phyloP scores from a whole-genome alignment of 441 rosid species.

The Arabidopsis lyrata region DNA sequence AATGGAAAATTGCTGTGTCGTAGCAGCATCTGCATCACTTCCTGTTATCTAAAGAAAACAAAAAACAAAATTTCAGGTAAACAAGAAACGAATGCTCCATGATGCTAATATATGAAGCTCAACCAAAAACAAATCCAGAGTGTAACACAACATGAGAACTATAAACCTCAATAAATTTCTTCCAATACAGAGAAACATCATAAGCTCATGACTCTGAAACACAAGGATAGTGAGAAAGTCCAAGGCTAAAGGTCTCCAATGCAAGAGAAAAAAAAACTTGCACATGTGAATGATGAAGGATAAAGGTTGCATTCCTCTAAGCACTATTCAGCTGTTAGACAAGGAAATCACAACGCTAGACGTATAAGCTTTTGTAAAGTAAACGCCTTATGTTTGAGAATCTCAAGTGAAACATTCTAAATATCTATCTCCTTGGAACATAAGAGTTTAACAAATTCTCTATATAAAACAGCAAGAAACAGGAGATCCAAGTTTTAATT shows the following conservation, averaged over 20 bases:
- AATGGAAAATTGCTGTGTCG: constrained; percentile 54
- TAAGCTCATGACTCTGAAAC: constrained; percentile 12
- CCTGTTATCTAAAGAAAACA: constrained; percentile 64
- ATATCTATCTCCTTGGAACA: no score
- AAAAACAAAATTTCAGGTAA: not conserved
- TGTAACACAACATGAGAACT: constrained; percentile 10
- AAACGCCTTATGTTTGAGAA: not conserved
- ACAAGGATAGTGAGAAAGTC: not conserved
- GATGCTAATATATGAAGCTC: not conserved
- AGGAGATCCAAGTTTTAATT: constrained; percentile 18
- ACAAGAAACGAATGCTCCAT: not conserved
- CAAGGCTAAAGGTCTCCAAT: not conserved
- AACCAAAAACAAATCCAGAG: constrained; percentile 1
- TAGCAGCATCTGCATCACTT: constrained; percentile 55
- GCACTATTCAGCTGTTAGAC: not conserved
- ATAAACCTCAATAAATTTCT: not conserved
- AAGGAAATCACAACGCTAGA: not conserved
- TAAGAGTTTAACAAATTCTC: no score
- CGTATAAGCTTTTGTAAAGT: not conserved
- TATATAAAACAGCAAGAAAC: constrained; percentile 1
- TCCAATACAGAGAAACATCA: constrained; percentile 22
- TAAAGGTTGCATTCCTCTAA: constrained; percentile 11
- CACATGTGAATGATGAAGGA: constrained; percentile 22
- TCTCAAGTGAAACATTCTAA: constrained; percentile 4
- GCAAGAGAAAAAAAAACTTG: constrained; percentile 1